Evolutionary conservation across 345 rosid species (phyloP), one percentile per base, ranked within the genome.

Genomic region (Barbarea vulgaris): DNA sequence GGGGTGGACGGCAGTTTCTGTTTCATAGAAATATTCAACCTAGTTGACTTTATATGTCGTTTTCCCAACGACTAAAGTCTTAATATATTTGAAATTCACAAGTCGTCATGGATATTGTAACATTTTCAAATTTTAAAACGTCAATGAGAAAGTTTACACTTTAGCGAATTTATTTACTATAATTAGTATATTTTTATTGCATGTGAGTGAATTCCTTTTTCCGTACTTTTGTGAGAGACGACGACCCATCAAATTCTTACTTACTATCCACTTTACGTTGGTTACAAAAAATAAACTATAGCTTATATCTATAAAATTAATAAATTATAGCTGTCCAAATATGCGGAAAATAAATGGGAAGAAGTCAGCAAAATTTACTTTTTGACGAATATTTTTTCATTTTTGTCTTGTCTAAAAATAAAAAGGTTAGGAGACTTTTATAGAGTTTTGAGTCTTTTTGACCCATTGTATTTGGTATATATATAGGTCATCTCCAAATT

Each of bases 21-120:
- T 67, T 58, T 67, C 62, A 28, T 50, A 52, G 46, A 76, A 75
- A 68, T 75, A 68, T 58, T 61, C 64, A 76, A 75, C 67, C 53
- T 48, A 37, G 17, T 68, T 68, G 79, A 76, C 79, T 69, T 57
- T 68, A 3, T 42, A 18, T 34, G 42, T n/a, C 27, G 5, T 5
- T 19, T 59, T 15, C 13, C 15, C 44, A 75, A 59, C 54, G 55
- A 67, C 47, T 75, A 48, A 55, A 74, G 78, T 58, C 66, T 33
- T 27, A 13, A 7, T 55, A 10, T 39, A 53, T 39, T 6, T 55
- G 65, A 53, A 22, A 21, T 57, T 47, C 3, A 64, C 31, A 27
- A 22, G 51, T 15, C 27, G 6, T 9, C 63, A 11, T 65, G 58
- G 6, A 61, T 61, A 50, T 37, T 70, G 74, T 59, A 24, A 1